Evolutionary conservation across 164 flowering plant genomes (phyloP), one percentile per base, ranked within the genome.

Genomic region (Malania oleifera): DNA sequence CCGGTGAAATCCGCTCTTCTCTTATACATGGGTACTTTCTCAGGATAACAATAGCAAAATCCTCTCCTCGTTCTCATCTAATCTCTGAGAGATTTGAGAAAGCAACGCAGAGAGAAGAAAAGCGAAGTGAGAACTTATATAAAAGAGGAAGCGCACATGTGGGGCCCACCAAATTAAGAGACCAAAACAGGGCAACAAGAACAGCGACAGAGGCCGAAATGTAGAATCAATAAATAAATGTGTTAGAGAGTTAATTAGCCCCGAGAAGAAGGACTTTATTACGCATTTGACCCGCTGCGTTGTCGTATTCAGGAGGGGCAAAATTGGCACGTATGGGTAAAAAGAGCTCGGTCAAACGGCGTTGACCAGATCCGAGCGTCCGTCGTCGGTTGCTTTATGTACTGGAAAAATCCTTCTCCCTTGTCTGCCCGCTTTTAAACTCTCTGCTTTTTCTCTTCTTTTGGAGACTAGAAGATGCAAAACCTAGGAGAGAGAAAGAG

Each of bases 11-110:
- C 59, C 25, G 67, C 59, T 3, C 35, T 68, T 50, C 60, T 72
- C 55, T 68, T 67, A 51, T 27, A 61, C 53, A 54, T n/a, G 27
- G 38, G 61, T 22, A 49, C 13, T 1, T 19, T 20, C 2, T 29
- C 20, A 11, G 78, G 77, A 68, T 74, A 78, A 61, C 73, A 78
- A 68, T 74, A 78, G 58, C 73, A 78, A 17, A 59, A 10, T 13
- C 82, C 81, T 27, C 70, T 65, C 41, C 82, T 74, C 0, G 82
- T 78, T 73, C 76, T 78, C 82, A 76, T 81, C 7, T 53, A 31
- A 52, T 20, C 39, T 59, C 55, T 54, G 19, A 25, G 20, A 6
- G 58, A 17, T 47, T 48, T 11, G 39, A 44, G 26, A 15, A 47
- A 60, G 59, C 43, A 22, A 59, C 14, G 46, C 17, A 28, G 52